Evolutionary conservation across 129 eudicot species (phyloP).

Genomic region (Flaveria brownii): DNA sequence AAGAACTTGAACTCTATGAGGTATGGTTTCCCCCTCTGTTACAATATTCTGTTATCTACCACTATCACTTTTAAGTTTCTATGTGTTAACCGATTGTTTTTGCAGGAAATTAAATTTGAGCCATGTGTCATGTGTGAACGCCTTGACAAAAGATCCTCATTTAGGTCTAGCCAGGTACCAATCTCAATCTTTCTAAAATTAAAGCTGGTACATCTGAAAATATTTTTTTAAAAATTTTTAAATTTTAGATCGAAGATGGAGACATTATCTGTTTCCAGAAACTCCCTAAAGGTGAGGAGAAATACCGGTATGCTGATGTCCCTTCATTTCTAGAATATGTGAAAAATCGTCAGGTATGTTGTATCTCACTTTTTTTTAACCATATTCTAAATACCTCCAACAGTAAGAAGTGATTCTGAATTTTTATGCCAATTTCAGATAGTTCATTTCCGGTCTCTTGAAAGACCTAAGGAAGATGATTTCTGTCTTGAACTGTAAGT

Average conservation of each 20-base stretch:
- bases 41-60: neutral
- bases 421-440: slow-evolving; percentile 43
- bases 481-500: slow-evolving; percentile 86
- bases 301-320: slow-evolving; percentile 64
- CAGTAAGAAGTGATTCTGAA: neutral
- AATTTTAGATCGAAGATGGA: slow-evolving; percentile 77
- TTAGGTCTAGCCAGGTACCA: slow-evolving; percentile 80
- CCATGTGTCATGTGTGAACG: slow-evolving; percentile 95
- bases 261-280: slow-evolving; percentile 95
- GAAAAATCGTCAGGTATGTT: slow-evolving; percentile 70
- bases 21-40: slow-evolving; percentile 40
- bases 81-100: slow-evolving; percentile 5
- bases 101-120: slow-evolving; percentile 95
- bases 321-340: slow-evolving; percentile 89
- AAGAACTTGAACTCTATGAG: slow-evolving; percentile 93
- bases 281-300: slow-evolving; percentile 47
- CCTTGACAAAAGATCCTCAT: slow-evolving; percentile 70
- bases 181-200: slow-evolving; percentile 13
- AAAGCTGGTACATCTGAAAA: neutral
- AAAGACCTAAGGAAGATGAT: slow-evolving; percentile 92
- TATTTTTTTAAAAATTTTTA: neutral
- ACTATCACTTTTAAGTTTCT: neutral
- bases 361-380: neutral
- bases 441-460: slow-evolving; percentile 79
- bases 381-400: neutral